Base-by-base conservation (phyloP, 2,329 filamentous ascomycete species). In the Nemania sp. region DNA sequence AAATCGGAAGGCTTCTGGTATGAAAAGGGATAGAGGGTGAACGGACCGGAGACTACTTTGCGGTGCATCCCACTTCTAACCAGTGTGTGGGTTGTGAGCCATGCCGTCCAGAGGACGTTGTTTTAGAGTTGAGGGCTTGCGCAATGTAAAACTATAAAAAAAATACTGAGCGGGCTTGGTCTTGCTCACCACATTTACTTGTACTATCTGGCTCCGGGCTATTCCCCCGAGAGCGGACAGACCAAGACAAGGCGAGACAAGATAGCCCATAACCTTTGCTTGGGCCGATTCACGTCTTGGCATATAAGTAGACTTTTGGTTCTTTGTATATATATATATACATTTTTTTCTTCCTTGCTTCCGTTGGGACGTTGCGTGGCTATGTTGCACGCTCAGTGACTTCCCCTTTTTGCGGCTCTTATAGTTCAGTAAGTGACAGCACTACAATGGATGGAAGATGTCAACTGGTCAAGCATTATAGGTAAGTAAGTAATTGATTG, bases 241-340 rank as follows among this genome's bases (percentile, higher is more conserved):
- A 7, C 25, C 25, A 7, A 7, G 25, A 29, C 25, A 29, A 29
- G 25, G 25, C 25, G 25, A 7, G 25, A 29, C 25, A 29, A 7
- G 25, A 29, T 7, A 29, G 13, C 39, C 21, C 1, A 29, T 32
- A 17, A 25, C 12, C 34, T n/a, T 11, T 53, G 47, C 18, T 56
- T 48, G 29, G 42, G 21, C 13, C 6, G 17, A 15, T 48, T 15
- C 40, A 25, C 32, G 52, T 34, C 47, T 52, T 47, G 21, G 18
- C 48, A 43, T 18, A 56, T 53, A 60, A 25, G 56, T 60, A 60
- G 58, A 60, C 25, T 60, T 60, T n/a, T 53, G 49, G 53, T 55
- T 60, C 54, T 55, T 20, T 52, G 58, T 60, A 57, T 37, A 60
- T 57, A 57, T 50, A 53, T 60, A 42, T 47, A 56, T 48, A 34